A percentile compares a stretch with the other conserved stretches of the same genome.
These are phyloP conservation scores for Brassica carinata DNA, from an alignment of 345 rosid genomes.

Conservation along the genomic window DNA sequence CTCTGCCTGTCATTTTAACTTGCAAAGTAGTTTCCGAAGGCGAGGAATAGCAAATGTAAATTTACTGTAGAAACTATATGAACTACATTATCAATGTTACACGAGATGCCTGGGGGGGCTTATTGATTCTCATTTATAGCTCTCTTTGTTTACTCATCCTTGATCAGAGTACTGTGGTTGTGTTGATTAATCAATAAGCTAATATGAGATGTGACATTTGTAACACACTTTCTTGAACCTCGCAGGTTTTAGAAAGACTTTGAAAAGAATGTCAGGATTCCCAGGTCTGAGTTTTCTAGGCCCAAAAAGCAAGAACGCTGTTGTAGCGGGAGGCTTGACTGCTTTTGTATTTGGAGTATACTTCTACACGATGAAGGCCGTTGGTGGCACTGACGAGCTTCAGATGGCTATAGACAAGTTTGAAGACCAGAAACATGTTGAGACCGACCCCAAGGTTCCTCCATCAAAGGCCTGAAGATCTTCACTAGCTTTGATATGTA, in stretches of 20 bases:
- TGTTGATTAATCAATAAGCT: neutral
- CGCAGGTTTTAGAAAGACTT: constrained; percentile 25
- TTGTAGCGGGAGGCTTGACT: constrained; percentile 68
- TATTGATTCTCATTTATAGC: too few relatives aligned
- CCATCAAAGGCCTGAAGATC: constrained; percentile 31
- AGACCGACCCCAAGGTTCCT: constrained; percentile 29
- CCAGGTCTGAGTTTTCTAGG: constrained; percentile 53
- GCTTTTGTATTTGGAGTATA: constrained; percentile 83
- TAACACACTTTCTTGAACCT: neutral
- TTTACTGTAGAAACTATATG: too few relatives aligned
- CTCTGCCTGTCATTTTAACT: neutral
- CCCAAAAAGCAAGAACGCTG: constrained; percentile 70
- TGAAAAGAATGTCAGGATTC: constrained; percentile 58
- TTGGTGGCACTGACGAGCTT: constrained; percentile 89
- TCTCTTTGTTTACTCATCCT: neutral
- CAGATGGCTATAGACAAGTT: constrained; percentile 86
- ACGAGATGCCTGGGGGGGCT: too few relatives aligned
- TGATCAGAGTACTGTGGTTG: constrained; percentile 2
- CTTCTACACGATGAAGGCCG: constrained; percentile 94
- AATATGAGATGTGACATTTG: neutral
- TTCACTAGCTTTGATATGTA: neutral
- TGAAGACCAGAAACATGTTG: constrained; percentile 56
- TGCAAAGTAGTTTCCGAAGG: too few relatives aligned
- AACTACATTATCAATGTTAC: too few relatives aligned
- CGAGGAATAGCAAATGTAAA: too few relatives aligned